Percentiles rank a stretch among this genome's conserved stretches.
These are phyloP conservation scores for Aspergillus nidulans DNA, from an alignment of 495 filamentous ascomycete genomes.

Conservation along the genomic window DNA sequence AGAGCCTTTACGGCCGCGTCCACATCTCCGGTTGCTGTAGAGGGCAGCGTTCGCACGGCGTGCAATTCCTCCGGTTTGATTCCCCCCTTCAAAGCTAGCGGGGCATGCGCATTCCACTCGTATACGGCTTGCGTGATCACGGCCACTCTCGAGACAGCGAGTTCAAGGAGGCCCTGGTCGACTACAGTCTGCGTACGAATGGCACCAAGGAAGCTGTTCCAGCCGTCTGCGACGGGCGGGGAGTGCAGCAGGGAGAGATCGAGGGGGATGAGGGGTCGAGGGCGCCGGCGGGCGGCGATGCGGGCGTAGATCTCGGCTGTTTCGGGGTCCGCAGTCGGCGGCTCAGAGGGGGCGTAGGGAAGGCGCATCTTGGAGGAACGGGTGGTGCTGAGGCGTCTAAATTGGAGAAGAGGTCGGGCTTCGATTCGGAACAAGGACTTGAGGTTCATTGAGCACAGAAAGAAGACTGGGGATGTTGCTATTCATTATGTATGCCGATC, in stretches of 20 bases:
- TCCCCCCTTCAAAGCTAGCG: conserved; percentile 50
- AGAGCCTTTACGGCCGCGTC: conserved; percentile 21
- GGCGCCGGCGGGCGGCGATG: conserved; percentile 55
- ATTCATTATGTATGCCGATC: neutral
- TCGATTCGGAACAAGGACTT: neutral
- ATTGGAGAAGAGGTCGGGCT: neutral
- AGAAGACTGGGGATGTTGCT: neutral
- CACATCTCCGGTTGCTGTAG: conserved; percentile 26
- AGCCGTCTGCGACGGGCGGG: conserved; percentile 66
- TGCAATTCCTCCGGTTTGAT: conserved; percentile 40
- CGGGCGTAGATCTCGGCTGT: conserved; percentile 51
- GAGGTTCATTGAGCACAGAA: neutral
- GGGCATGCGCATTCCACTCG: conserved; percentile 75
- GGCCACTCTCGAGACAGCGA: conserved; percentile 56
- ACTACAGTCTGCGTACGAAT: conserved; percentile 61
- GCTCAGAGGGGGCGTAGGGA: conserved; percentile 56
- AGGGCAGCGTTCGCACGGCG: conserved; percentile 38
- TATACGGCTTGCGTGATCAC: conserved; percentile 69
- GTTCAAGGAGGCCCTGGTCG: conserved; percentile 48
- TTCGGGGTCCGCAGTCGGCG: conserved; percentile 25
- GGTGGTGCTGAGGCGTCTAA: conserved; percentile 2
- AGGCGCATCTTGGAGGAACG: conserved; percentile 54
- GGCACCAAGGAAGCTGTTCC: conserved; percentile 70
- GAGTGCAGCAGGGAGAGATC: conserved; percentile 69
- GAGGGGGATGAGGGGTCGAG: conserved; percentile 60